These are phyloP conservation scores for Fusarium mundagurra DNA, from an alignment of 2,329 filamentous ascomycete species.

Conservation along the genomic window DNA sequence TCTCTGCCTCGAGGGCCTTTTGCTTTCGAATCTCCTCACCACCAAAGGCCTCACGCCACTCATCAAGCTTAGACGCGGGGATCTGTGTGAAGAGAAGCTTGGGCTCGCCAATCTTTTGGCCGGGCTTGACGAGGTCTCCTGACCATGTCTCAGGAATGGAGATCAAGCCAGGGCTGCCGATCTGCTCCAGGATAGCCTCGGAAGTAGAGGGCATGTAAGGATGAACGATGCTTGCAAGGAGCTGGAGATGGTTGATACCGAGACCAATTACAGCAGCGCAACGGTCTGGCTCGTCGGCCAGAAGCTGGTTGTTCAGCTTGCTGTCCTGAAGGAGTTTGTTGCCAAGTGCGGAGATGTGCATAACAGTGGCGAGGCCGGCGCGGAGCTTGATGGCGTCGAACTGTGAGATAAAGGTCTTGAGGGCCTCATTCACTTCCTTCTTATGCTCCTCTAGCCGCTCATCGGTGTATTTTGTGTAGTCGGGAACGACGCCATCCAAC, in stretches of 20 bases:
- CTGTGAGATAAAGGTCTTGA: slow-evolving; percentile 73
- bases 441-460: slow-evolving; percentile 64
- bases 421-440: slow-evolving; percentile 70
- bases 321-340: slow-evolving; percentile 63
- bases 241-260: slow-evolving; percentile 84
- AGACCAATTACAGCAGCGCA: slow-evolving; percentile 73
- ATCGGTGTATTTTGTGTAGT: slow-evolving; percentile 65
- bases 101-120: slow-evolving; percentile 84
- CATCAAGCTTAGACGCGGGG: slow-evolving; percentile 80
- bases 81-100: slow-evolving; percentile 85
- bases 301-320: slow-evolving; percentile 63
- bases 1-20: slow-evolving; percentile 66
- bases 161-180: slow-evolving; percentile 63
- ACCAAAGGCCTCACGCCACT: slow-evolving; percentile 83
- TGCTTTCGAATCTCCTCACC: slow-evolving; percentile 73
- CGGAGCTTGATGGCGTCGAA: slow-evolving; percentile 78
- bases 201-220: slow-evolving; percentile 89
- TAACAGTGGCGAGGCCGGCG: slow-evolving; percentile 70
- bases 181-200: slow-evolving; percentile 78
- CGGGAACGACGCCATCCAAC: slow-evolving; percentile 75
- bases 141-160: slow-evolving; percentile 75
- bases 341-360: slow-evolving; percentile 71
- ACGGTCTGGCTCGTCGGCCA: slow-evolving; percentile 63
- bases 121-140: slow-evolving; percentile 69
- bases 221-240: slow-evolving; percentile 80